Percentiles rank a stretch among this genome's conserved stretches.
These are phyloP conservation scores for Stemphylium lycopersici DNA, from an alignment of 2,329 filamentous ascomycete genomes.

Conservation along the genomic window DNA sequence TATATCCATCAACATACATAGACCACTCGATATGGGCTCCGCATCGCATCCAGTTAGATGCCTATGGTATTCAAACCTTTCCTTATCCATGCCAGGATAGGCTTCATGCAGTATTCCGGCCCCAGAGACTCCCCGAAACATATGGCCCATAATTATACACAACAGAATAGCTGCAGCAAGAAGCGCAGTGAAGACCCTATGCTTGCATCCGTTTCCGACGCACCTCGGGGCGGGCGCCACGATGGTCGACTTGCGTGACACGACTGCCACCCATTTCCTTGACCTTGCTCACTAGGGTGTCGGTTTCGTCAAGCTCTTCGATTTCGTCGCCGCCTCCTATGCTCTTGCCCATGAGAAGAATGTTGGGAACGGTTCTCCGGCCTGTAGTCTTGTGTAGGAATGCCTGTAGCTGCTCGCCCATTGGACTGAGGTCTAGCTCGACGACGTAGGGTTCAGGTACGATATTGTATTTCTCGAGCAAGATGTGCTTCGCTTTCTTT, in stretches of 20 bases:
- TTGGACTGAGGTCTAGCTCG: conserved; percentile 82
- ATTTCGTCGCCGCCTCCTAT: conserved; percentile 93
- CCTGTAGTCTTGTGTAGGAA: conserved; percentile 76
- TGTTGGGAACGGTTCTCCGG: conserved; percentile 86
- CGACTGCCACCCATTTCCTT: conserved; percentile 75
- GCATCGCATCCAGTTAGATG: conserved; percentile 8
- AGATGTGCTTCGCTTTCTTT: conserved; percentile 80
- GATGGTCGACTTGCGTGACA: conserved; percentile 49
- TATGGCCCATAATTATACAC: background rate
- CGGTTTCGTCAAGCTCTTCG: conserved; percentile 66
- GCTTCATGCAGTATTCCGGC: background rate
- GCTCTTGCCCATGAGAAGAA: conserved; percentile 84
- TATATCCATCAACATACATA: conserved; percentile 21
- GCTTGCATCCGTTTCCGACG: conserved; percentile 11
- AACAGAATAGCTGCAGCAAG: background rate
- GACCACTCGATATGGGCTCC: conserved; percentile 2
- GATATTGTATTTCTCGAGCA: conserved; percentile 85
- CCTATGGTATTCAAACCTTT: conserved; percentile 16
- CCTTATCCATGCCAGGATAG: background rate
- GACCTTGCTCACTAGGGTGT: conserved; percentile 73
- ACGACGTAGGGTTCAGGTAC: conserved; percentile 83
- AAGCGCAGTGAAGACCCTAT: background rate
- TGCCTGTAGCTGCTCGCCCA: conserved; percentile 75
- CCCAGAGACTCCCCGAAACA: background rate
- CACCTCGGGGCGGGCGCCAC: conserved; percentile 17